Base-by-base conservation (phyloP, 495 filamentous ascomycete species). In the Penicillium argentinense region DNA sequence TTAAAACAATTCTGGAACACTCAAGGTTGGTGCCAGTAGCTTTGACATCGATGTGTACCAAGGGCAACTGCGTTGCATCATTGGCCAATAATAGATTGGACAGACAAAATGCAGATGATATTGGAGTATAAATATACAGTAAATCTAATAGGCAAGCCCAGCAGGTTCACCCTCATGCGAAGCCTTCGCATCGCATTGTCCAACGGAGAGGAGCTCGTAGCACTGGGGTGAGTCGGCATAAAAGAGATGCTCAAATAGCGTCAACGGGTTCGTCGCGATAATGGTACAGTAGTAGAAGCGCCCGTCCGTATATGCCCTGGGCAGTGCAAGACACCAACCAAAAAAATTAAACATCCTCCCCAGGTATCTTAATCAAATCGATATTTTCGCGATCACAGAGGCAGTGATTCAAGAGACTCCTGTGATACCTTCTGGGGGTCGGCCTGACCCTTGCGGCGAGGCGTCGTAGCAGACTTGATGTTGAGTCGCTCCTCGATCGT, bases 41-140 rank as follows among this genome's bases (percentile, higher is more conserved):
- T n/a, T n/a, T n/a, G n/a, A n/a, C n/a, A n/a, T n/a, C n/a, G n/a
- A n/a, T n/a, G n/a, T n/a, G n/a, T n/a, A n/a, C n/a, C n/a, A n/a
- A n/a, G n/a, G n/a, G n/a, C n/a, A n/a, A n/a, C n/a, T n/a, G n/a
- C n/a, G n/a, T n/a, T n/a, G n/a, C n/a, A n/a, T n/a, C n/a, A n/a
- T n/a, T n/a, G n/a, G n/a, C n/a, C n/a, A n/a, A n/a, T n/a, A n/a
- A n/a, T n/a, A n/a, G n/a, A n/a, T n/a, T n/a, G 42, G 42, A 41
- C 18, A 42, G 38, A 47, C 41, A 47, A 51, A 40, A 55, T 28
- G n/a, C 39, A 49, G 45, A 49, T 63, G 51, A 57, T 48, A 66
- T 68, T 64, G 63, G 45, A 62, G 54, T 70, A 68, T 68, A 70
- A 68, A 52, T 70, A 70, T 65, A 71, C 47, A 56, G 51, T n/a